Base-by-base conservation (phyloP, 2,329 filamentous ascomycete species). In the Aspergillus phoenicis region DNA sequence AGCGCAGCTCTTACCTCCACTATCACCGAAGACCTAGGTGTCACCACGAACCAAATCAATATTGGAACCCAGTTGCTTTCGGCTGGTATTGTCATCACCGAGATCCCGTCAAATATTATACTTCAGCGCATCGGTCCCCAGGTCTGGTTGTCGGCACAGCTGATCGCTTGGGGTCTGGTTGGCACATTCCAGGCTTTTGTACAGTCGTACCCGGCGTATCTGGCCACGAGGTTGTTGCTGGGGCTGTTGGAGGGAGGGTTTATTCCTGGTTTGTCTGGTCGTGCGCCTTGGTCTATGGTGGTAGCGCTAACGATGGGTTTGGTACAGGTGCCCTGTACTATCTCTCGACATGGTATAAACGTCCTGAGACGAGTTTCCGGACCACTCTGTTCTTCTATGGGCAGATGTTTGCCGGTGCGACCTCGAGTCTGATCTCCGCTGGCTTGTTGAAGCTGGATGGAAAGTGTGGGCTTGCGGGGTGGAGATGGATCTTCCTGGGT, bases 371-470 rank as follows among this genome's bases (percentile, higher is more conserved):
- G 0, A 82, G 81, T 58, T 81, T 84, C 61, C 78, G 83, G 8
- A 79, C 84, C 52, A 82, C 82, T 68, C 68, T 85, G 36, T 85
- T 85, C 70, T 86, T 82, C 73, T 83, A 85, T 59, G 84, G 84
- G 10, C 84, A 84, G 66, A 80, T 84, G 68, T 76, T 84, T 15
- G 83, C 82, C 5, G 76, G 78, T 17, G 81, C 80, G 0, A 78
- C 76, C 1, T 71, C 71, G 0, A 74, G 71, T 54, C 62, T 78
- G 11, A 77, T 78, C 38, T 75, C 74, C 0, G 76, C 73, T 11
- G 77, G 77, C 1, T 66, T 78, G 38, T 74, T 86, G 24, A 80
- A 82, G 58, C 80, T 86, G 74, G 71, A 77, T 6, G 83, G 82
- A 1, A 76, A 80, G 1, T 77, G 73, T 1, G 81, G 80, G 6